Percentiles rank a stretch among this genome's conserved stretches.
phyloP scores from a whole-genome alignment of 2,329 filamentous ascomycete species.

The Colletotrichum sp. region DNA sequence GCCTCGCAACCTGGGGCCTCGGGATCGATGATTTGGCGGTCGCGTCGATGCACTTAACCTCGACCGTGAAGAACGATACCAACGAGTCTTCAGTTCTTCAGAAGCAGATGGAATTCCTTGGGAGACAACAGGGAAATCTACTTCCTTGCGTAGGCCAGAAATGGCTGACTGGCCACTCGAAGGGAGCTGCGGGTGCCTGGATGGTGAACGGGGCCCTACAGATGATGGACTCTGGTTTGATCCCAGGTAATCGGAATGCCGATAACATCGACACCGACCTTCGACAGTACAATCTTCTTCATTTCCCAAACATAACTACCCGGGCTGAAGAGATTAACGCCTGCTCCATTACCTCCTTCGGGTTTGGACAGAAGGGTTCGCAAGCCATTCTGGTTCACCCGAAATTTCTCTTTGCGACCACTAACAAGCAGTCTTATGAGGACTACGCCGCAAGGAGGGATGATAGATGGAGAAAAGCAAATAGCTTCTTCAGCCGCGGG shows the following conservation, averaged over 20 bases:
- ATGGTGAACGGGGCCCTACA: conserved; percentile 43
- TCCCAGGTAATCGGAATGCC: conserved; percentile 41
- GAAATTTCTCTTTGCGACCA: conserved; percentile 36
- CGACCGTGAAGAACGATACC: conserved; percentile 40
- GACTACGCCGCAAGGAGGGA: background rate
- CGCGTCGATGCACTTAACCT: conserved; percentile 44
- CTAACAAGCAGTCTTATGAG: conserved; percentile 22
- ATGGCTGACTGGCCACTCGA: conserved; percentile 40
- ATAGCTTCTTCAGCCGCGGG: background rate
- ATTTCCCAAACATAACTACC: conserved; percentile 33
- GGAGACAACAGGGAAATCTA: conserved; percentile 35
- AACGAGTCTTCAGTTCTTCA: conserved; percentile 42
- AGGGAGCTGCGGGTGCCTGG: conserved; percentile 40
- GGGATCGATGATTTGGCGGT: conserved; percentile 41
- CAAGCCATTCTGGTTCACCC: conserved; percentile 39
- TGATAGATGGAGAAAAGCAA: background rate
- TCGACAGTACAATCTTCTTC: conserved; percentile 32
- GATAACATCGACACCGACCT: conserved; percentile 39
- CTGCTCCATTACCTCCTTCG: conserved; percentile 44
- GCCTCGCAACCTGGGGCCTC: conserved; percentile 39
- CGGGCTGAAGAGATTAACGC: conserved; percentile 33
- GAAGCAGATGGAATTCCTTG: conserved; percentile 37
- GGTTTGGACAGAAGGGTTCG: conserved; percentile 49
- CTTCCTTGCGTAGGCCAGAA: conserved; percentile 40
- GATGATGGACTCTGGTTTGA: conserved; percentile 32